Conservation (phyloP, 306 rosid species). For the Glycine latifolia region DNA sequence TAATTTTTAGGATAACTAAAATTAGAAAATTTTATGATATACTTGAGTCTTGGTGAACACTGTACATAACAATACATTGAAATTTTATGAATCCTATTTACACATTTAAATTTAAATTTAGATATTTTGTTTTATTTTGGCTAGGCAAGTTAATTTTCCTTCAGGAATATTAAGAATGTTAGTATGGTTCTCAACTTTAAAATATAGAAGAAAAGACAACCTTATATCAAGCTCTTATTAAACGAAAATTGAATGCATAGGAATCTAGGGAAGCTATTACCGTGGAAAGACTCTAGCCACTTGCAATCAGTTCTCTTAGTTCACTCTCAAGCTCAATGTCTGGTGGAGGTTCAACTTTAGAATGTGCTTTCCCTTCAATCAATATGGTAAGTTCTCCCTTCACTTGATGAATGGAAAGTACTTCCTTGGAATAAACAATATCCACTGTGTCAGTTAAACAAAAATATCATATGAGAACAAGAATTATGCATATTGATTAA, state of each 20-base stretch:
- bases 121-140: background rate
- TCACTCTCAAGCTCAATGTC: constrained; percentile 77
- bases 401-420: constrained; percentile 60
- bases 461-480: background rate
- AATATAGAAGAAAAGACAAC: background rate
- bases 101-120: constrained; percentile 10
- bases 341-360: constrained; percentile 71
- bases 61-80: too few species aligned
- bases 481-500: constrained; percentile 5
- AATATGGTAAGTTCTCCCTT: constrained; percentile 91
- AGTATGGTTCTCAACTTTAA: too few species aligned
- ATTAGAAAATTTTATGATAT: background rate
- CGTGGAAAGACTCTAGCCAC: constrained; percentile 80
- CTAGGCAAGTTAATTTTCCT: constrained; percentile 19
- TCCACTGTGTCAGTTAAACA: constrained; percentile 32
- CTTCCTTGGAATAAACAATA: constrained; percentile 57
- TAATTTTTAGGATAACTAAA: background rate
- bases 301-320: constrained; percentile 72
- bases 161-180: background rate
- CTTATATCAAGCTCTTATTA: constrained; percentile 36
- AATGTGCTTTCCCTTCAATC: constrained; percentile 66
- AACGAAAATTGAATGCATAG: constrained; percentile 7
- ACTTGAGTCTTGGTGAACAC: too few species aligned
- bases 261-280: constrained; percentile 57
- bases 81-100: background rate